Conservation (phyloP, 495 filamentous ascomycete species). For the Trichocladium uniseriatum region DNA sequence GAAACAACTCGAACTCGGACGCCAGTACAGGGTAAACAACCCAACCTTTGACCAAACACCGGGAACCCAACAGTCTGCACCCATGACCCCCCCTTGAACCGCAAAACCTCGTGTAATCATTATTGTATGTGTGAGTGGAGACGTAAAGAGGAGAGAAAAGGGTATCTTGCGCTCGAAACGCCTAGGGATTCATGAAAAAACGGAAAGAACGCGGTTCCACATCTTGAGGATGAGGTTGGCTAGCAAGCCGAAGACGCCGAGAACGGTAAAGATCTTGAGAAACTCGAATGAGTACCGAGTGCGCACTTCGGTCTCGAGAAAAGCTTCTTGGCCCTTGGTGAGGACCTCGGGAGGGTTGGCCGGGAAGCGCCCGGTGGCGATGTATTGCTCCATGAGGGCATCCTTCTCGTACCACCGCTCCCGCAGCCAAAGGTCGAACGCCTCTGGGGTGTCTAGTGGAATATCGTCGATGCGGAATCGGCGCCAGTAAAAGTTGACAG, state of each 20-base stretch:
- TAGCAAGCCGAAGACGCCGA: constrained; percentile 30
- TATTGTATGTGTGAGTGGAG: background rate
- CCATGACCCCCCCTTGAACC: background rate
- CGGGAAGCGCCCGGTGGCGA: constrained; percentile 62
- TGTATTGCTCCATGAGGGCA: constrained; percentile 59
- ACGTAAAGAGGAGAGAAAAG: background rate
- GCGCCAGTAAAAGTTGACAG: constrained; percentile 79
- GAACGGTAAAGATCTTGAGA: constrained; percentile 39
- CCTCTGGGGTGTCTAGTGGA: constrained; percentile 50
- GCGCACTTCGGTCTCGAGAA: constrained; percentile 41
- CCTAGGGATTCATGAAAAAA: background rate
- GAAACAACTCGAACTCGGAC: too few species aligned
- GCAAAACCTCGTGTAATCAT: background rate
- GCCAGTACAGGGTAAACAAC: too few species aligned
- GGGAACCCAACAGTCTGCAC: background rate
- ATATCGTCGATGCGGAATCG: constrained; percentile 58
- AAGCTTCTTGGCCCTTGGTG: constrained; percentile 29
- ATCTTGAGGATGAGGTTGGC: constrained; percentile 25
- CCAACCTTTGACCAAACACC: too few species aligned
- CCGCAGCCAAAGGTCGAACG: constrained; percentile 66
- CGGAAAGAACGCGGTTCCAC: constrained; percentile 12
- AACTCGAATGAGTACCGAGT: constrained; percentile 41
- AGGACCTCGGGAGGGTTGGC: constrained; percentile 18
- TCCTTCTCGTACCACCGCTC: constrained; percentile 77
- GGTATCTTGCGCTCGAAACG: constrained; percentile 9